Percentiles rank a stretch among this genome's conserved stretches.
These are phyloP conservation scores for Podospora sp. DNA, from an alignment of 495 filamentous ascomycete species.

Conservation along the genomic window DNA sequence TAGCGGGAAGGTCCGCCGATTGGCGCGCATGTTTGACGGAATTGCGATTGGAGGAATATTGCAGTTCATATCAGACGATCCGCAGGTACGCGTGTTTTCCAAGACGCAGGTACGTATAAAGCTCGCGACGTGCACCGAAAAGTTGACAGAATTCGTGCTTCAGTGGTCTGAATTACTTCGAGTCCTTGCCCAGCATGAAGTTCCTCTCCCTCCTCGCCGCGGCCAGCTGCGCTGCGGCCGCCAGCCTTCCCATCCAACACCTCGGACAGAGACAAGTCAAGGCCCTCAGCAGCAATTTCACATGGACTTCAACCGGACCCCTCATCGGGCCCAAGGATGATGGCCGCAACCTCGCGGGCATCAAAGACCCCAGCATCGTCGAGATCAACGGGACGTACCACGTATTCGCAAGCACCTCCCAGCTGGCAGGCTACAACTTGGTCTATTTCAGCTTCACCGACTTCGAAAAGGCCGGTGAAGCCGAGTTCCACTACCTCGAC, in stretches of 20 bases:
- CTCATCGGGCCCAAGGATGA: conserved; percentile 31
- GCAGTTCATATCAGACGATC: not conserved
- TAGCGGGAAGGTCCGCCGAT: not conserved
- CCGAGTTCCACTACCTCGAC: conserved; percentile 31
- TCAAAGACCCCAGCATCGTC: conserved; percentile 34
- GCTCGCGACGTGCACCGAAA: not conserved
- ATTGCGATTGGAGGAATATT: not conserved
- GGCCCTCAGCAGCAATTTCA: conserved; percentile 12
- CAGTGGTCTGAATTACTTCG: not conserved
- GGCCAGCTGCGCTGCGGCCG: not conserved
- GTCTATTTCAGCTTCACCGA: conserved; percentile 33
- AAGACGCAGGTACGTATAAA: not conserved
- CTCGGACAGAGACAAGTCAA: not conserved
- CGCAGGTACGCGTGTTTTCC: not conserved
- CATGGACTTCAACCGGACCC: conserved; percentile 29
- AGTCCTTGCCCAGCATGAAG: not conserved
- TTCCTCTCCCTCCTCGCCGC: not conserved
- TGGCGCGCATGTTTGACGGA: not conserved
- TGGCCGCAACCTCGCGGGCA: conserved; percentile 26
- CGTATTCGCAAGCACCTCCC: conserved; percentile 33
- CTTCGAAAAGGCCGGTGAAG: conserved; percentile 21
- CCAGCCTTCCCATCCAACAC: not conserved
- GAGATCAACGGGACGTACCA: conserved; percentile 33
- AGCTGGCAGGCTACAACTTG: conserved; percentile 29
- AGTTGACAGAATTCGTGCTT: too few relatives aligned